phyloP scores from a whole-genome alignment of 2,329 filamentous ascomycete genomes.

The Pyrenophora tritici-repentis region DNA sequence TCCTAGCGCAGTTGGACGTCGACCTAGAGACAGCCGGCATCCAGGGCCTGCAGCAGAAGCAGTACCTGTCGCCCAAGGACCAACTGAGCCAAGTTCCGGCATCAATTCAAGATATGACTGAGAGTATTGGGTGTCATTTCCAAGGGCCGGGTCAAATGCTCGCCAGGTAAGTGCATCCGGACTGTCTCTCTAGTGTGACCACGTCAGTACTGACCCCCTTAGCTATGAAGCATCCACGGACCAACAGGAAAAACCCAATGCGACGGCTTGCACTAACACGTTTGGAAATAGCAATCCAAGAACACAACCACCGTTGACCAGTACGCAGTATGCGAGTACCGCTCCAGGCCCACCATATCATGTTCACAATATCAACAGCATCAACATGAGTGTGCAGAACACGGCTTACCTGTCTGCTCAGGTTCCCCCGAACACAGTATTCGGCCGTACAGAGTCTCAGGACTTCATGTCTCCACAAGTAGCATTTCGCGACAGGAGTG shows the following conservation, averaged over 20 bases:
- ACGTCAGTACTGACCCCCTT: slow-evolving; percentile 33
- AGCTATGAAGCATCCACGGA: slow-evolving; percentile 22
- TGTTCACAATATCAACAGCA: slow-evolving; percentile 21
- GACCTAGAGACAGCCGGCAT: slow-evolving; percentile 78
- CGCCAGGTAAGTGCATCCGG: slow-evolving; percentile 20
- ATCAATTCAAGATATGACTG: slow-evolving; percentile 6
- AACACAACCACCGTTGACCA: neutral
- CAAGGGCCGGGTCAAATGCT: neutral
- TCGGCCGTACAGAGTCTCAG: slow-evolving; percentile 2
- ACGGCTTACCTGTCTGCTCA: slow-evolving; percentile 17
- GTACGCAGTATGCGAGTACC: slow-evolving; percentile 18
- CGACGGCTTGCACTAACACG: slow-evolving; percentile 34
- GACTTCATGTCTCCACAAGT: slow-evolving; percentile 14
- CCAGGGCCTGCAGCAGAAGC: slow-evolving; percentile 54
- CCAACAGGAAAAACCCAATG: slow-evolving; percentile 35
- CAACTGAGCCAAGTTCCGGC: slow-evolving; percentile 12
- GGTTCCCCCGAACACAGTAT: neutral
- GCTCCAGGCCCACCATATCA: slow-evolving; percentile 32
- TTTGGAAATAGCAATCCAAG: slow-evolving; percentile 24
- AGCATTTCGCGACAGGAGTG: slow-evolving; percentile 29
- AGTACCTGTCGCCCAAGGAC: slow-evolving; percentile 42
- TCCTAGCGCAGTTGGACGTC: slow-evolving; percentile 89
- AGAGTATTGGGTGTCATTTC: slow-evolving; percentile 5
- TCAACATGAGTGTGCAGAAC: slow-evolving; percentile 32
- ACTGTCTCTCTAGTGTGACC: slow-evolving; percentile 2